Conservation (phyloP, 352 stramenopile genomes). For the Vaucheria bursata region DNA sequence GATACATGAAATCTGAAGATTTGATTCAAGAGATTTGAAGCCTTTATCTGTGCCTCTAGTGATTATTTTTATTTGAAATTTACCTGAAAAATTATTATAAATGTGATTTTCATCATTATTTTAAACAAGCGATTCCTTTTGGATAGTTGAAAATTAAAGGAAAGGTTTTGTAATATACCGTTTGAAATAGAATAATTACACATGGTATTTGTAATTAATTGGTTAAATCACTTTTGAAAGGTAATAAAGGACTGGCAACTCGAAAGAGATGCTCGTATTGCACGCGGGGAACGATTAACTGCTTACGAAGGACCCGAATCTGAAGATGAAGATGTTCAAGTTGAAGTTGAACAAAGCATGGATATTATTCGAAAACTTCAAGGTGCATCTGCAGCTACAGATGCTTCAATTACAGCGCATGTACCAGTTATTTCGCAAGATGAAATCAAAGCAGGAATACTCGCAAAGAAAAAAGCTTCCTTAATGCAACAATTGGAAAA, state of each 20-base stretch:
- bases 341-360: constrained; percentile 20
- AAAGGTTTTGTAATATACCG: too few species aligned
- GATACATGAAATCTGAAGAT: too few species aligned
- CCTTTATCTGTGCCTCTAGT: too few species aligned
- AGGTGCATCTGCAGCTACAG: constrained; percentile 21
- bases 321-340: constrained; percentile 28
- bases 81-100: too few species aligned
- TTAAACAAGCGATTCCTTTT: too few species aligned
- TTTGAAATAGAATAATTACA: too few species aligned
- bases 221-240: neutral
- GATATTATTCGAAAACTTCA: constrained; percentile 11
- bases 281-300: neutral
- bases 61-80: too few species aligned
- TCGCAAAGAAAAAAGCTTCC: constrained; percentile 36
- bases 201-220: too few species aligned
- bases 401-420: constrained; percentile 26
- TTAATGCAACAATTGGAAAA: constrained; percentile 23
- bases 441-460: constrained; percentile 37
- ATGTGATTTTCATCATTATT: too few species aligned
- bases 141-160: too few species aligned
- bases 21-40: too few species aligned
- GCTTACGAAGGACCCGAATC: neutral
- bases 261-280: neutral
- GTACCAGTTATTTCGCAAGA: constrained; percentile 39
- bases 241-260: neutral